Conservation (phyloP, 179 eudicot genomes). For the Drosera spatulata region DNA sequence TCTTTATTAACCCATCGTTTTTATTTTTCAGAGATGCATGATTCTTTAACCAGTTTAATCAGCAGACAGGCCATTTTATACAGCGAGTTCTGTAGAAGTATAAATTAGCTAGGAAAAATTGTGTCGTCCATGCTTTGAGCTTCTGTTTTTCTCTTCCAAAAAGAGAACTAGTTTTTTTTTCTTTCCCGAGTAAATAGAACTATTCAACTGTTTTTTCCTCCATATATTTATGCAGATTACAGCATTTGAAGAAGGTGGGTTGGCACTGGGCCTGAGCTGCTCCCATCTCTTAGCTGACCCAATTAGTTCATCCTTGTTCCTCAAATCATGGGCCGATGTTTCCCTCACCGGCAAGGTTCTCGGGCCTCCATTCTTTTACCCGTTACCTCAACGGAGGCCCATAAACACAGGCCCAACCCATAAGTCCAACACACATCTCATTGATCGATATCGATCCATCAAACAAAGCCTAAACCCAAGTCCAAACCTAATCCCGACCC, state of each 20-base stretch:
- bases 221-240: constrained; percentile 27
- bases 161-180: no score
- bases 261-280: constrained; percentile 61
- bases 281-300: constrained; percentile 52
- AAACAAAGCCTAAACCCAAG: constrained; percentile 9
- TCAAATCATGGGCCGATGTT: constrained; percentile 47
- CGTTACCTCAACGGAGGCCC: constrained; percentile 29
- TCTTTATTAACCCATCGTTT: no score
- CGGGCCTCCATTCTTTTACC: constrained; percentile 47
- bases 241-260: constrained; percentile 65
- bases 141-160: no score
- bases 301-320: constrained; percentile 27
- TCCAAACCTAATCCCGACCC: constrained; percentile 3
- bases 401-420: not conserved
- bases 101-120: no score
- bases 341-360: constrained; percentile 18
- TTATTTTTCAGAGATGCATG: no score
- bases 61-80: no score
- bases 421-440: constrained; percentile 15
- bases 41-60: no score
- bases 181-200: no score
- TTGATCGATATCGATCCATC: constrained; percentile 29
- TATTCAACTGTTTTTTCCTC: no score
- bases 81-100: no score
- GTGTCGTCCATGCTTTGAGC: no score